These are phyloP conservation scores for Colletotrichum costaricense DNA, from an alignment of 2,329 filamentous ascomycete species.

Conservation along the genomic window DNA sequence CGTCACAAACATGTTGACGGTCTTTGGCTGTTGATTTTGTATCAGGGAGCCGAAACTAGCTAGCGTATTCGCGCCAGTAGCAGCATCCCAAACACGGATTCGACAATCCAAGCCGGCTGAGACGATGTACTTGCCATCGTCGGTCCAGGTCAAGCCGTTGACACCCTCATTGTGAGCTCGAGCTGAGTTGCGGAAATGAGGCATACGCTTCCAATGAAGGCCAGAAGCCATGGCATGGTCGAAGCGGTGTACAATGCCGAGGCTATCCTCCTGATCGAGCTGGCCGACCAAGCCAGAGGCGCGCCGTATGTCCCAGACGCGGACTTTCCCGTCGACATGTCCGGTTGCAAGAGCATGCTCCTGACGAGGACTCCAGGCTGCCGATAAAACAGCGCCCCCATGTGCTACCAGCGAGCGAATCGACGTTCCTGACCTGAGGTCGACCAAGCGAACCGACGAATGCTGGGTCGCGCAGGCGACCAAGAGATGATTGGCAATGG, in stretches of 20 bases:
- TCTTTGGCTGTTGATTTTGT: constrained; percentile 76
- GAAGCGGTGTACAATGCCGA: constrained; percentile 68
- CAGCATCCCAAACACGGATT: constrained; percentile 88
- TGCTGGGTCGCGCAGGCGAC: constrained; percentile 92
- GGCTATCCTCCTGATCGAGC: constrained; percentile 85
- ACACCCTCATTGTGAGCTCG: constrained; percentile 84
- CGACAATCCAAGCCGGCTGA: constrained; percentile 86
- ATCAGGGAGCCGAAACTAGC: constrained; percentile 88
- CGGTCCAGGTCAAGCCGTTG: constrained; percentile 87
- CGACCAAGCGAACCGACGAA: constrained; percentile 84
- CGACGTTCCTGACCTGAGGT: constrained; percentile 83
- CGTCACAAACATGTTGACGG: constrained; percentile 70
- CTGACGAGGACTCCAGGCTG: constrained; percentile 84
- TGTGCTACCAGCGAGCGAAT: constrained; percentile 79
- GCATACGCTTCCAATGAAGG: constrained; percentile 42
- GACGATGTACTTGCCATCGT: constrained; percentile 80
- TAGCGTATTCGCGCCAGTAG: constrained; percentile 85
- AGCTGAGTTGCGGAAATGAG: constrained; percentile 60
- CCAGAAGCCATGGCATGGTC: constrained; percentile 46
- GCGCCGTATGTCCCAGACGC: constrained; percentile 88
- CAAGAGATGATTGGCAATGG: constrained; percentile 77
- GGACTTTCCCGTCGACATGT: constrained; percentile 84
- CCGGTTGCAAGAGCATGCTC: constrained; percentile 86
- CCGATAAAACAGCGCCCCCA: constrained; percentile 73
- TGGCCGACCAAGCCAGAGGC: constrained; percentile 80